Evolutionary conservation across 345 rosid species (phyloP).

Genomic region (Geranium brycei): DNA sequence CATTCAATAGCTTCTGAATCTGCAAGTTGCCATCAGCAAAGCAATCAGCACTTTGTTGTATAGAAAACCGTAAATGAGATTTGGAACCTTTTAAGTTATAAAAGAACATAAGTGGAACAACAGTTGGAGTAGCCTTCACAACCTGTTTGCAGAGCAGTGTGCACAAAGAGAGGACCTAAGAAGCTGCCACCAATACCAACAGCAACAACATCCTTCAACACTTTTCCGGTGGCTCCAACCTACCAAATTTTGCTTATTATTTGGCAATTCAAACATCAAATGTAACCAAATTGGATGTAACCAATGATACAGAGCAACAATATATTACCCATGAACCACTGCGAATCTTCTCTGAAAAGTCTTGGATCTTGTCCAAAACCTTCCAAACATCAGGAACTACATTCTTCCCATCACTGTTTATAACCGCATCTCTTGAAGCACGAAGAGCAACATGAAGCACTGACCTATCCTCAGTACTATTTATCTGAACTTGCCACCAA

Average conservation of each 20-base stretch:
- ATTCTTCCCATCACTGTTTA: constrained; percentile 70
- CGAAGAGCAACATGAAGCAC: constrained; percentile 95
- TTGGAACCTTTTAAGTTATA: neutral
- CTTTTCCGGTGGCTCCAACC: constrained; percentile 94
- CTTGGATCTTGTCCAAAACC: constrained; percentile 76
- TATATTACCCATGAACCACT: constrained; percentile 80
- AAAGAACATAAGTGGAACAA: neutral
- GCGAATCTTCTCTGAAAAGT: constrained; percentile 74
- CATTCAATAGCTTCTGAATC: constrained; percentile 65
- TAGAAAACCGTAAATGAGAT: constrained; percentile 7
- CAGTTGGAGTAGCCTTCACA: constrained; percentile 4
- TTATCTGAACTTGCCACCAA: constrained; percentile 43
- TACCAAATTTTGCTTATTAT: constrained; percentile 21
- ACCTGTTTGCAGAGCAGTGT: constrained; percentile 95
- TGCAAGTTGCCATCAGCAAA: constrained; percentile 25
- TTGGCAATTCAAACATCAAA: constrained; percentile 8
- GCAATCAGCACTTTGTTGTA: constrained; percentile 5
- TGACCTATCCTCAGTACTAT: constrained; percentile 82
- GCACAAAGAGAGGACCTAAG: constrained; percentile 90
- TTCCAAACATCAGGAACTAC: constrained; percentile 87
- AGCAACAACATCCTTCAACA: constrained; percentile 70
- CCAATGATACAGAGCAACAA: neutral
- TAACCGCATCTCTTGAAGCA: constrained; percentile 68
- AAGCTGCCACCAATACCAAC: constrained; percentile 98
- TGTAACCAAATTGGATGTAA: neutral